phyloP scores from a whole-genome alignment of 805 yeast genomes.

The Myxozyma lipomycoides region DNA sequence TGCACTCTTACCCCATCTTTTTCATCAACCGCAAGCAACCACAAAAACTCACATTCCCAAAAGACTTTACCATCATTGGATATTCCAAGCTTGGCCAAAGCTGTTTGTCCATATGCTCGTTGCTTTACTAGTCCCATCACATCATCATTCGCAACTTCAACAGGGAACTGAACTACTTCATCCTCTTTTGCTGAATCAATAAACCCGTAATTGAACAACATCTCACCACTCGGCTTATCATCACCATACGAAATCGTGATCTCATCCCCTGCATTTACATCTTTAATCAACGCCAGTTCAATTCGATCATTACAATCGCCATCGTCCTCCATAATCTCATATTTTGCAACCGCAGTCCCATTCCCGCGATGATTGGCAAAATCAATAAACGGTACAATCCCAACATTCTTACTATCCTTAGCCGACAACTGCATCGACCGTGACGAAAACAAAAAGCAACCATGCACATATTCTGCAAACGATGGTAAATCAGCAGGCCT shows the following conservation, averaged over 20 bases:
- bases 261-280: slow-evolving; percentile 28
- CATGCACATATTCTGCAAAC: slow-evolving; percentile 34
- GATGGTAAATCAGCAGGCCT: slow-evolving; percentile 14
- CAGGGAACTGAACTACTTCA: slow-evolving; percentile 17
- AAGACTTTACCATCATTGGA: slow-evolving; percentile 2
- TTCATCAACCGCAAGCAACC: slow-evolving; percentile 19
- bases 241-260: slow-evolving; percentile 39
- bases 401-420: slow-evolving; percentile 32
- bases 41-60: slow-evolving; percentile 27
- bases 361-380: slow-evolving; percentile 46
- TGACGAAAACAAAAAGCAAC: slow-evolving; percentile 40
- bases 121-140: slow-evolving; percentile 7
- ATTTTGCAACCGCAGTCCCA: slow-evolving; percentile 32
- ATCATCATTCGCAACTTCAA: slow-evolving; percentile 8
- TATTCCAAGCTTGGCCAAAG: slow-evolving; percentile 11
- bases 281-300: slow-evolving; percentile 3
- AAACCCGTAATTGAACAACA: slow-evolving; percentile 42
- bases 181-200: slow-evolving; percentile 17
- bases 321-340: slow-evolving; percentile 41
- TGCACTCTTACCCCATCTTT: slow-evolving; percentile 17
- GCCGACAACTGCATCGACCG: slow-evolving; percentile 36
- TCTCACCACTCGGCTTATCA: slow-evolving; percentile 37
- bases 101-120: slow-evolving; percentile 14
- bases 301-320: slow-evolving; percentile 7
- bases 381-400: slow-evolving; percentile 55